Conservation (phyloP, 495 filamentous ascomycete genomes). For the Cercophora scortea region DNA sequence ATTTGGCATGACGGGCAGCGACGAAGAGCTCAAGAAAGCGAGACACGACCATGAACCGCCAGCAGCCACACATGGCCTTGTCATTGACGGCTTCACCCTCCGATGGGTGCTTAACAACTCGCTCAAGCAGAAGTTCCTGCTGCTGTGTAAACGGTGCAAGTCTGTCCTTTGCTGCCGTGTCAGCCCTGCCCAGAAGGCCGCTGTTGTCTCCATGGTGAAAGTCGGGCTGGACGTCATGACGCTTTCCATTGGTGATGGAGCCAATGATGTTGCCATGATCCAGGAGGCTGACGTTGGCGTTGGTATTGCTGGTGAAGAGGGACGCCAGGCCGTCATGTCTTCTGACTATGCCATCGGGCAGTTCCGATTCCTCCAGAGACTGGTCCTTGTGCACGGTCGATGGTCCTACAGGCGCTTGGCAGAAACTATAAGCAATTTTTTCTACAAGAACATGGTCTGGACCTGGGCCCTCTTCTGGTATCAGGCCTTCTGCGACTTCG, state of each 20-base stretch:
- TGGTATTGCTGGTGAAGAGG: slow-evolving; percentile 96
- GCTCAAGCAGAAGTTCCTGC: slow-evolving; percentile 82
- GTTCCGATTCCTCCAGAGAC: slow-evolving; percentile 85
- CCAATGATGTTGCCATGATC: slow-evolving; percentile 99
- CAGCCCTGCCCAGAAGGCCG: slow-evolving; percentile 92
- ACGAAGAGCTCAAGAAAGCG: slow-evolving; percentile 76
- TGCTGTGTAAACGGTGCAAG: slow-evolving; percentile 96
- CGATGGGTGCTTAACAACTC: slow-evolving; percentile 79
- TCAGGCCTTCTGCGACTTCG: slow-evolving; percentile 90
- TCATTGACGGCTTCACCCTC: slow-evolving; percentile 93
- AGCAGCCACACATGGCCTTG: slow-evolving; percentile 82
- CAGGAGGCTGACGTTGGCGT: slow-evolving; percentile 98
- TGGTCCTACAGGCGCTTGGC: slow-evolving; percentile 93
- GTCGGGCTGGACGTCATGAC: slow-evolving; percentile 93
- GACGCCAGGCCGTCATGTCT: slow-evolving; percentile 95
- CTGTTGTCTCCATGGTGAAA: slow-evolving; percentile 94
- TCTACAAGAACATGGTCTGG: slow-evolving; percentile 99
- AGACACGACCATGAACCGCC: slow-evolving; percentile 77
- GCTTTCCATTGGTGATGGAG: slow-evolving; percentile 91
- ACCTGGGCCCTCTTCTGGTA: slow-evolving; percentile 98
- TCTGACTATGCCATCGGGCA: slow-evolving; percentile 98
- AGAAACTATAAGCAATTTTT: slow-evolving; percentile 97
- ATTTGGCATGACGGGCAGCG: slow-evolving; percentile 78
- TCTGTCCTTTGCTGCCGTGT: slow-evolving; percentile 97
- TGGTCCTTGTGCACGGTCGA: slow-evolving; percentile 90